These are phyloP conservation scores for Emergomyces pasteurianus DNA, from an alignment of 2,329 filamentous ascomycete species.

Conservation along the genomic window DNA sequence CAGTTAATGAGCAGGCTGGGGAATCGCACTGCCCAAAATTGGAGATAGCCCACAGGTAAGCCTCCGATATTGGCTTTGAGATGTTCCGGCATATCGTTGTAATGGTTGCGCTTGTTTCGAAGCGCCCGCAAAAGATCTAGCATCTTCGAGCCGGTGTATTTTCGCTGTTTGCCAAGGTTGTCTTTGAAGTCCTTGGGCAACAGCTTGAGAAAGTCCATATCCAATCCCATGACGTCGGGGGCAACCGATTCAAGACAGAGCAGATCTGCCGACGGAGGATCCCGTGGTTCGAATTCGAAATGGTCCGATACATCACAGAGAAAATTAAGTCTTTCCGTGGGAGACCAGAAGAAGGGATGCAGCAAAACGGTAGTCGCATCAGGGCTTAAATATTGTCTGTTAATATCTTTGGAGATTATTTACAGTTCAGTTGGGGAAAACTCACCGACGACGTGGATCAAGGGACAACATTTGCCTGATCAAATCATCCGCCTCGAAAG, in stretches of 20 bases:
- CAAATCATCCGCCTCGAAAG: slow-evolving; percentile 76
- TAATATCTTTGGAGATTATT: not conserved
- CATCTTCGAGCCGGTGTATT: slow-evolving; percentile 75
- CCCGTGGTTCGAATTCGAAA: slow-evolving; percentile 83
- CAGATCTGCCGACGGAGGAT: slow-evolving; percentile 62
- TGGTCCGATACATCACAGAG: slow-evolving; percentile 95
- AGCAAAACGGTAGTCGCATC: slow-evolving; percentile 69
- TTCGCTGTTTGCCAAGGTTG: slow-evolving; percentile 82
- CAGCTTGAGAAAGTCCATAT: slow-evolving; percentile 63
- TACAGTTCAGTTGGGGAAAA: not conserved
- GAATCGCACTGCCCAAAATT: slow-evolving; percentile 72
- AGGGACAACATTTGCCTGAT: slow-evolving; percentile 68
- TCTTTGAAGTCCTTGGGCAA: slow-evolving; percentile 77
- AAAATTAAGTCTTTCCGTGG: slow-evolving; percentile 80
- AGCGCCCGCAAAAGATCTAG: slow-evolving; percentile 80
- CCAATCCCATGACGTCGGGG: slow-evolving; percentile 35
- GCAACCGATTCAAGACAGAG: slow-evolving; percentile 43
- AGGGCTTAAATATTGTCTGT: slow-evolving; percentile 36
- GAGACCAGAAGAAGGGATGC: slow-evolving; percentile 93
- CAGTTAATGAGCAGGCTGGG: slow-evolving; percentile 67
- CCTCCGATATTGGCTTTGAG: slow-evolving; percentile 63
- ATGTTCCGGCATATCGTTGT: slow-evolving; percentile 82
- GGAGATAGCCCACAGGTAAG: slow-evolving; percentile 67
- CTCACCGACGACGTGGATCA: slow-evolving; percentile 48
- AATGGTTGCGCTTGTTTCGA: slow-evolving; percentile 94